phyloP scores from a whole-genome alignment of 108 stramenopile genomes.

The Nitzschia inconspicua region DNA sequence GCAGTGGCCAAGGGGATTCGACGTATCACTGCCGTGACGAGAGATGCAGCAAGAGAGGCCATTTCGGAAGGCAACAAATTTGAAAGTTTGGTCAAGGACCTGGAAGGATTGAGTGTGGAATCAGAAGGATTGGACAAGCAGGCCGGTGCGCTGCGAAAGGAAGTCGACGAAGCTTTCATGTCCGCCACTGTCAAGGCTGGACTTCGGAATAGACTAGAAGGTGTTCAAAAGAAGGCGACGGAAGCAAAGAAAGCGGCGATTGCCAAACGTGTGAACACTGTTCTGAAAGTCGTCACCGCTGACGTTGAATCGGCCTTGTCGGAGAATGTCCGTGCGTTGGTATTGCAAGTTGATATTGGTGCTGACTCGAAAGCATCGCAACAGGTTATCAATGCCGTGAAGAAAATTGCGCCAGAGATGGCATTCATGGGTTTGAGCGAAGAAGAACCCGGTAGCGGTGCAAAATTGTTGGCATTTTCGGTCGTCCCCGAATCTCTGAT shows the following conservation, averaged over 20 bases:
- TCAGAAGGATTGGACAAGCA: slow-evolving; percentile 70
- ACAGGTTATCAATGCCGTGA: slow-evolving; percentile 84
- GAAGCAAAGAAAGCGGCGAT: slow-evolving; percentile 81
- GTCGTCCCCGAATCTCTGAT: slow-evolving; percentile 66
- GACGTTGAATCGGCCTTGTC: slow-evolving; percentile 52
- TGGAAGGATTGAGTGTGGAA: slow-evolving; percentile 42
- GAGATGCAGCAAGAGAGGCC: slow-evolving; percentile 77
- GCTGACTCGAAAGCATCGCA: slow-evolving; percentile 93
- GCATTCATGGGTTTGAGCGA: slow-evolving; percentile 83
- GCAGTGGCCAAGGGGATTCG: slow-evolving; percentile 99
- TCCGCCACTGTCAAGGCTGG: slow-evolving; percentile 82
- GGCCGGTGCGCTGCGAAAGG: slow-evolving; percentile 80
- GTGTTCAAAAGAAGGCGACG: slow-evolving; percentile 78
- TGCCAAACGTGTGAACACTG: slow-evolving; percentile 55
- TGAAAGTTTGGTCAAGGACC: slow-evolving; percentile 37
- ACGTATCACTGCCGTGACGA: slow-evolving; percentile 93
- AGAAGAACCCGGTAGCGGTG: slow-evolving; percentile 77
- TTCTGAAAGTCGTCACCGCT: slow-evolving; percentile 55
- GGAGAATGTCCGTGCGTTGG: slow-evolving; percentile 40
- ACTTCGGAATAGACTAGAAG: slow-evolving; percentile 74
- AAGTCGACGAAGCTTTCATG: slow-evolving; percentile 67
- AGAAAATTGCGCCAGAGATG: slow-evolving; percentile 76
- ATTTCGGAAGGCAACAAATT: slow-evolving; percentile 64
- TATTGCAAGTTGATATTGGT: slow-evolving; percentile 83
- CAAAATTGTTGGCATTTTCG: slow-evolving; percentile 79